Base-by-base conservation (phyloP, 768 basidiomycete genomes). In the Albatrellus ellisii region DNA sequence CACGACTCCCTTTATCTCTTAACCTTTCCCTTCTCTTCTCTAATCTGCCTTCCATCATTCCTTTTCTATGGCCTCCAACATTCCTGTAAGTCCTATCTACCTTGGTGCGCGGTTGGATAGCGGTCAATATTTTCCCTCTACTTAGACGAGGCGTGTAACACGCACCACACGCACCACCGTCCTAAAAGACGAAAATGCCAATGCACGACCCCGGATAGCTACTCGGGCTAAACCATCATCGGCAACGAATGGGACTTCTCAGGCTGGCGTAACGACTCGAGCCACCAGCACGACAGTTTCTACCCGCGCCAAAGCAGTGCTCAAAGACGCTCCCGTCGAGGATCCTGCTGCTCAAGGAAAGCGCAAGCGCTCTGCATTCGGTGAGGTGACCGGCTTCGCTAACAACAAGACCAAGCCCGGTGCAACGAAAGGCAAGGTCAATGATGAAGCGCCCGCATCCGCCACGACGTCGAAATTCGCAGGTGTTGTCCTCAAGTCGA, bases 341-440 rank as follows among this genome's bases (percentile, higher is more conserved):
- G 73, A 78, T 32, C 60, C 62, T 11, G 59, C 64, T 15, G 62
- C 65, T 2, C 69, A 69, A 35, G 73, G 70, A 26, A 84, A 84
- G 56, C 72, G 83, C 42, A 87, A 86, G 58, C 78, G 85, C 15
- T 77, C 78, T 37, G 82, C 77, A 0, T 65, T 88, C 31, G 72
- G 73, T 12, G 86, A 88, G 55, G 79, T 87, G 46, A 75, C 77
- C 52, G 75, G 35, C 2, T 36, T 18, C 18, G 20, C 20, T 18
- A 36, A 36, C 35, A 65, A 64, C 46, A 52, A 53, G 37, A 58
- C 57, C 31, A 44, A 48, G 38, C 48, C 34, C 44, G 71, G 69
- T 27, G 54, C 46, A 0, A 41, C 53, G 6, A 85, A 85, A 62
- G 72, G 69, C 39, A 82, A 79, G 60, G 69, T 63, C 52, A 64